A percentile compares a stretch with the other conserved stretches of the same genome.
These are phyloP conservation scores for Fusarium sulawesiense DNA, from an alignment of 2,329 filamentous ascomycete species.

Conservation along the genomic window DNA sequence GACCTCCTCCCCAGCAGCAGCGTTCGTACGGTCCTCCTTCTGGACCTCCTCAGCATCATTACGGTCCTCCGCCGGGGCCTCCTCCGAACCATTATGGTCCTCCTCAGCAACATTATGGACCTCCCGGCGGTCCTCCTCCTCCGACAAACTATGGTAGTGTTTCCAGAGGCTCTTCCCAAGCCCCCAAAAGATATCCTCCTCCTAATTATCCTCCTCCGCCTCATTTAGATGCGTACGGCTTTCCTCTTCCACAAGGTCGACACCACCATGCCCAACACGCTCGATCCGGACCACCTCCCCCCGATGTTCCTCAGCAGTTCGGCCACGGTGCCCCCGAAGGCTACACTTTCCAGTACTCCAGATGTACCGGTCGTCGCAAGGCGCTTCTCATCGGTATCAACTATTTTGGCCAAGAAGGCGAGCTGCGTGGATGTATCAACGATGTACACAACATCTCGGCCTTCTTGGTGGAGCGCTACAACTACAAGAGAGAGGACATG, in stretches of 20 bases:
- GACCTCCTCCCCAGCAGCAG: slow-evolving; percentile 38
- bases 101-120: not conserved
- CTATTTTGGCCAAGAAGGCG: slow-evolving; percentile 78
- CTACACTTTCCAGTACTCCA: slow-evolving; percentile 81
- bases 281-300: slow-evolving; percentile 57
- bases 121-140: slow-evolving; percentile 26
- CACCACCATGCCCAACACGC: slow-evolving; percentile 46
- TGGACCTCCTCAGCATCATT: slow-evolving; percentile 35
- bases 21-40: slow-evolving; percentile 42
- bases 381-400: slow-evolving; percentile 84
- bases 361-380: slow-evolving; percentile 78
- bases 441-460: slow-evolving; percentile 80
- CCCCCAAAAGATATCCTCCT: slow-evolving; percentile 46
- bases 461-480: slow-evolving; percentile 75
- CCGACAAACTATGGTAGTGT: slow-evolving; percentile 38
- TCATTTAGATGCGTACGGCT: slow-evolving; percentile 60
- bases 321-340: slow-evolving; percentile 74
- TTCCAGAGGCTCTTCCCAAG: slow-evolving; percentile 40
- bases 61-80: slow-evolving; percentile 45
- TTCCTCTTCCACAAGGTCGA: slow-evolving; percentile 52
- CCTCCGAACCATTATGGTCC: slow-evolving; percentile 18
- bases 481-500: slow-evolving; percentile 83
- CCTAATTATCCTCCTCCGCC: slow-evolving; percentile 56
- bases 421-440: slow-evolving; percentile 83
- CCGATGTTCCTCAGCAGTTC: slow-evolving; percentile 65